Conservation (phyloP, 768 basidiomycete genomes). For the Scleroderma bovista region DNA sequence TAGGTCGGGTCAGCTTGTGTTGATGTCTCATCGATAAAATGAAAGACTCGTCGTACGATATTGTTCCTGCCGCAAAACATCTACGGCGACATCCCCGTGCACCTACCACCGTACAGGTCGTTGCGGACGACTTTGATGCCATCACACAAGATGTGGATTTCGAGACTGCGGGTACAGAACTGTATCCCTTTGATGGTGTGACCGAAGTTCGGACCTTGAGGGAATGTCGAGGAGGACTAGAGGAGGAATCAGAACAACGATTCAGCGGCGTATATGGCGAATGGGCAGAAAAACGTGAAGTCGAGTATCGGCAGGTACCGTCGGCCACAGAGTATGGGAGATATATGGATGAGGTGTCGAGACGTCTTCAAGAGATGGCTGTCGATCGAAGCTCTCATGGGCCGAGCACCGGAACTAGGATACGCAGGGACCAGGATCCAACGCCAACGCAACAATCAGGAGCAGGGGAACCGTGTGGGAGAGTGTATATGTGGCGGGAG, state of each 20-base stretch:
- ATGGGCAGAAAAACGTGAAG: constrained; percentile 25
- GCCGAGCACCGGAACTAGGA: constrained; percentile 12
- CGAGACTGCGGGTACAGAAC: constrained; percentile 22
- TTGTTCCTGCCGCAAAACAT: constrained; percentile 16
- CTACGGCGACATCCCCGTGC: constrained; percentile 22
- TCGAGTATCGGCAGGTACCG: constrained; percentile 19
- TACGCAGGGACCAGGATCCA: constrained; percentile 2
- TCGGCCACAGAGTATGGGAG: constrained; percentile 21
- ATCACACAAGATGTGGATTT: constrained; percentile 20
- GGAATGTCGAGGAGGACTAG: constrained; percentile 2
- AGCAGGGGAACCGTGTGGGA: constrained; percentile 20
- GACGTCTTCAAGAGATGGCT: constrained; percentile 31
- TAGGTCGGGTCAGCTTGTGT: not conserved
- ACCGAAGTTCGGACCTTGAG: constrained; percentile 18
- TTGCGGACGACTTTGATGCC: constrained; percentile 28
- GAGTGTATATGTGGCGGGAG: constrained; percentile 53
- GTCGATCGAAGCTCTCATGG: constrained; percentile 25
- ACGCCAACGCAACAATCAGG: constrained; percentile 10
- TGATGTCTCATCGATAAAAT: constrained; percentile 14
- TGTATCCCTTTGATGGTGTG: constrained; percentile 16
- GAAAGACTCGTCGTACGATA: constrained; percentile 29
- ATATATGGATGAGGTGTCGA: constrained; percentile 28
- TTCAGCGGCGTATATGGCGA: constrained; percentile 29
- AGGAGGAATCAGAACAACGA: constrained; percentile 6
- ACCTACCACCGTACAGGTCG: constrained; percentile 27